Evolutionary conservation across 768 basidiomycete genomes (phyloP).

Genomic region (Russula sp.): DNA sequence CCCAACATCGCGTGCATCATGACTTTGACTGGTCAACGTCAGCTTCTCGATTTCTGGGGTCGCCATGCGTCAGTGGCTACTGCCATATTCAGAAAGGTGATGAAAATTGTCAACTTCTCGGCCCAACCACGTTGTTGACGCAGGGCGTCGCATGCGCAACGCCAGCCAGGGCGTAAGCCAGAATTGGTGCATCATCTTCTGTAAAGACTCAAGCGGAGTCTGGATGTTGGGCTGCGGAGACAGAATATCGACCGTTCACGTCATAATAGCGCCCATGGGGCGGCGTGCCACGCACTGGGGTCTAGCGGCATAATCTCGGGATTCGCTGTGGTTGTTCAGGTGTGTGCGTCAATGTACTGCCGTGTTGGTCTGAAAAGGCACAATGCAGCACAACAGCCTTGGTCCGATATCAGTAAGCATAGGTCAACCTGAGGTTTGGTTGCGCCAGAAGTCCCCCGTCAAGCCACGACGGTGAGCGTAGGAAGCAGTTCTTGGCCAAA

Average conservation of each 20-base stretch:
- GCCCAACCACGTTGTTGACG: background rate
- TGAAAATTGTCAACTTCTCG: no score
- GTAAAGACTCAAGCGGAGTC: background rate
- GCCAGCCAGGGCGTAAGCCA: background rate
- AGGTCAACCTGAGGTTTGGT: background rate
- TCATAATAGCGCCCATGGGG: background rate
- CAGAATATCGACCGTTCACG: background rate
- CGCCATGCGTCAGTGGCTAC: background rate
- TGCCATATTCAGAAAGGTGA: background rate
- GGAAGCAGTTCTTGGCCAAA: background rate
- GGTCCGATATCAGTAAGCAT: background rate
- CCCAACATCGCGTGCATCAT: background rate
- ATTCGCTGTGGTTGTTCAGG: background rate
- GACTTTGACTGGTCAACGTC: background rate
- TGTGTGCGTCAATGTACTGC: background rate
- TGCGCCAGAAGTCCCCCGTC: no score
- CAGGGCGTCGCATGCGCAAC: background rate
- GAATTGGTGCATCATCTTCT: background rate
- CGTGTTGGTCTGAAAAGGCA: background rate
- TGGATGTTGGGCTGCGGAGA: background rate
- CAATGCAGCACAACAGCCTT: background rate
- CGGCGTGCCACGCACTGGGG: background rate
- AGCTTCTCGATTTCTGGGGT: slow-evolving; percentile 4
- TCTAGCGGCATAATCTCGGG: background rate
- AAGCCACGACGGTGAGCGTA: background rate